phyloP scores from a whole-genome alignment of 441 rosid genomes.

The Syzygium malaccense region DNA sequence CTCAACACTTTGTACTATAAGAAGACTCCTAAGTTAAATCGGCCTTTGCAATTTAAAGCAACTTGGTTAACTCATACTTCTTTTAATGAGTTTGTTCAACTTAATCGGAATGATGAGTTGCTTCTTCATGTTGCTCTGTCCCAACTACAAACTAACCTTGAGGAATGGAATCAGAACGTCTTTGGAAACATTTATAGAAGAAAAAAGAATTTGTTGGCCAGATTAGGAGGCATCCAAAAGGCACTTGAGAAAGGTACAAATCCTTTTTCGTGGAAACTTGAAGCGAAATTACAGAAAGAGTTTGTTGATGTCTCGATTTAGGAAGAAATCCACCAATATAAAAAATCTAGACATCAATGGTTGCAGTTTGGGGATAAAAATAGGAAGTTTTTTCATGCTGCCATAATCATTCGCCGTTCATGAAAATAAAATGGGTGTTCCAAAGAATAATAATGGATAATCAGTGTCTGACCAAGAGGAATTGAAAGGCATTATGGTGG shows the following conservation, averaged over 20 bases:
- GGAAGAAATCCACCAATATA: not conserved
- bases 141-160: no score
- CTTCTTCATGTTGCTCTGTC: no score
- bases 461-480: not conserved
- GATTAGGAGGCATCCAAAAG: not conserved
- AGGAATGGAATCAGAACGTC: not conserved
- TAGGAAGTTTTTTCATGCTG: not conserved
- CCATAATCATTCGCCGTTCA: not conserved
- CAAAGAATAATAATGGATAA: not conserved
- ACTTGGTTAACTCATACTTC: no score
- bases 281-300: not conserved
- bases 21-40: no score
- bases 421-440: not conserved
- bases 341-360: not conserved
- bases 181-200: not conserved
- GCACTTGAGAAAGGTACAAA: not conserved
- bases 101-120: no score
- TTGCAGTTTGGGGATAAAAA: not conserved
- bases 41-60: no score
- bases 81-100: no score
- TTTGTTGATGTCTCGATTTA: not conserved
- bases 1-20: no score
- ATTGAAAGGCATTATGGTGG: not conserved
- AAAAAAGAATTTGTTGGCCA: not conserved
- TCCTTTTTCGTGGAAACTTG: not conserved